Conservation (phyloP, 2,329 filamentous ascomycete species). For the Botrytis sinoallii region DNA sequence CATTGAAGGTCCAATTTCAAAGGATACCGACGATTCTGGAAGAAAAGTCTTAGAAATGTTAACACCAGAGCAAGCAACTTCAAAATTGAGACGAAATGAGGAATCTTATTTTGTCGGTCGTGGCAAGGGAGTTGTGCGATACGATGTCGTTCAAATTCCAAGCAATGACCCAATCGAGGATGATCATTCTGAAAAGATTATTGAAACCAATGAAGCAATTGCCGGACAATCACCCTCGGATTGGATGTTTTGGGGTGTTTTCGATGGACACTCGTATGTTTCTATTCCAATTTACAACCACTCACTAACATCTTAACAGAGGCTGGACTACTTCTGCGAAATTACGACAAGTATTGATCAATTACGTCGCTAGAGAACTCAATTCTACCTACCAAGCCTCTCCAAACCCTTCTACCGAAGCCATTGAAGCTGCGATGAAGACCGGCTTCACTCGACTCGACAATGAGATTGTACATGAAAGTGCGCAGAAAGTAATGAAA, state of each 20-base stretch:
- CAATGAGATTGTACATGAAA: conserved; percentile 90
- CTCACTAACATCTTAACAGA: conserved; percentile 43
- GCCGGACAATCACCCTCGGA: conserved; percentile 63
- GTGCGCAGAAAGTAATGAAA: conserved; percentile 86
- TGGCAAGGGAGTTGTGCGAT: conserved; percentile 87
- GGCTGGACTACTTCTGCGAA: conserved; percentile 99
- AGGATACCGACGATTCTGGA: conserved; percentile 80
- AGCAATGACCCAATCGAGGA: conserved; percentile 98
- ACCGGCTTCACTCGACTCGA: conserved; percentile 84
- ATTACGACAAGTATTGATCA: conserved; percentile 86
- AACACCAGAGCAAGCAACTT: conserved; percentile 87
- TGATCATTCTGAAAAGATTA: conserved; percentile 96
- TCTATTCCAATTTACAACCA: too few relatives aligned
- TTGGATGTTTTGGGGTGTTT: conserved; percentile 99
- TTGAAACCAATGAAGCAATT: conserved; percentile 65
- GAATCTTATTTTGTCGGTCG: conserved; percentile 88
- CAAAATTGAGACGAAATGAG: conserved; percentile 84
- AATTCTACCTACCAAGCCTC: conserved; percentile 86
- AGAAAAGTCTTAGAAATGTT: conserved; percentile 92
- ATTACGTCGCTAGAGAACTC: conserved; percentile 86
- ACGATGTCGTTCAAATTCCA: conserved; percentile 90
- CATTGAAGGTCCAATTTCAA: conserved; percentile 81
- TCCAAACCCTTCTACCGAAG: conserved; percentile 66
- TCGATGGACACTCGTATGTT: conserved; percentile 87
- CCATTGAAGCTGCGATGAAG: conserved; percentile 90